phyloP scores from a whole-genome alignment of 2,329 filamentous ascomycete genomes.

The Aspergillus unguis region DNA sequence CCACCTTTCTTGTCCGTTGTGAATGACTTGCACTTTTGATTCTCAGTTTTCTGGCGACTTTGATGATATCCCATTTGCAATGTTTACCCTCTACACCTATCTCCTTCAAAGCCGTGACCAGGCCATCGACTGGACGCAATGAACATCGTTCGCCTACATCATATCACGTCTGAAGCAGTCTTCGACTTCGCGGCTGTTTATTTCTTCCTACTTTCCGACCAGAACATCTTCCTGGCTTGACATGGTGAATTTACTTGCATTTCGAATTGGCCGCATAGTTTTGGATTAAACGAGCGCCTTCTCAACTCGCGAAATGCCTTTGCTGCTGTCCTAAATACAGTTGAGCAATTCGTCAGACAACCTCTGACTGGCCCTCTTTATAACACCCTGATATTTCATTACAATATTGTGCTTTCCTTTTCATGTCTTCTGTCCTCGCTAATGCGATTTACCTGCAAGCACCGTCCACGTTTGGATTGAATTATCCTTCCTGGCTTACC shows the following conservation, averaged over 20 bases:
- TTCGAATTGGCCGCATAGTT: constrained; percentile 9
- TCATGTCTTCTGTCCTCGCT: neutral
- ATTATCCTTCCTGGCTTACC: neutral
- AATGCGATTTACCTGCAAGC: neutral
- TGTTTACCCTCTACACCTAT: constrained; percentile 15
- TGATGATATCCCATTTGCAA: constrained; percentile 23
- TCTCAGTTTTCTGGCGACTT: constrained; percentile 13
- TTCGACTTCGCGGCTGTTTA: too few relatives aligned
- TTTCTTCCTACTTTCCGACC: neutral
- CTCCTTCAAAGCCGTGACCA: neutral
- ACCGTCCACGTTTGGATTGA: neutral
- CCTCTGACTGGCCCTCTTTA: constrained; percentile 16
- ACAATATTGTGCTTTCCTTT: neutral
- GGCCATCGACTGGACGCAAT: constrained; percentile 1
- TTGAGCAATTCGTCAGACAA: constrained; percentile 11
- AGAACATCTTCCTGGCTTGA: constrained; percentile 11
- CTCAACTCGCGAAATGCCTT: constrained; percentile 6
- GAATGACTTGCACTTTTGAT: neutral
- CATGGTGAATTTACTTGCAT: constrained; percentile 10
- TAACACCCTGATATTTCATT: constrained; percentile 11
- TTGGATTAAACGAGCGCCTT: constrained; percentile 5
- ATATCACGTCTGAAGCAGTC: constrained; percentile 9
- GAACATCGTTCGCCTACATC: constrained; percentile 18
- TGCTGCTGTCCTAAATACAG: constrained; percentile 1
- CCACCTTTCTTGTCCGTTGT: neutral